Evolutionary conservation across 768 basidiomycete genomes (phyloP).

Genomic region (Ramaria rubella): DNA sequence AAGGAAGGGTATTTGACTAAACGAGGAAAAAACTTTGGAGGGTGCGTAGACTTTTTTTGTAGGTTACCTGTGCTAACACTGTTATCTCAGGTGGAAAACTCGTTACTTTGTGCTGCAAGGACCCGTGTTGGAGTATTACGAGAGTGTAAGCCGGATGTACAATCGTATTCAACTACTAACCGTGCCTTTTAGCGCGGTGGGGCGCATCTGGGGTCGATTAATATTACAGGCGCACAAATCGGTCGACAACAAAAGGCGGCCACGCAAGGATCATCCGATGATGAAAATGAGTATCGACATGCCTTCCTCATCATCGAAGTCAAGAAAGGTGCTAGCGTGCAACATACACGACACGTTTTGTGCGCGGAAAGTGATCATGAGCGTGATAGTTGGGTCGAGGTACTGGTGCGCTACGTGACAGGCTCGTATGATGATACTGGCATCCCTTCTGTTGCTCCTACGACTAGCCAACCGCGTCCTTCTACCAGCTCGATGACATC

Average conservation of each 20-base stretch:
- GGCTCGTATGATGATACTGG: conserved; percentile 62
- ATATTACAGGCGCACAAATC: conserved; percentile 89
- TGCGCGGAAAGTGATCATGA: conserved; percentile 95
- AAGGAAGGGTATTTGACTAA: conserved; percentile 97
- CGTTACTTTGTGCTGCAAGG: conserved; percentile 93
- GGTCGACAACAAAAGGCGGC: conserved; percentile 81
- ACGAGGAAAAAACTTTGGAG: conserved; percentile 95
- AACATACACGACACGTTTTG: conserved; percentile 79
- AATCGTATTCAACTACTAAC: conserved; percentile 8
- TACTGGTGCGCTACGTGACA: conserved; percentile 82
- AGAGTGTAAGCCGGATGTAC: conserved; percentile 63
- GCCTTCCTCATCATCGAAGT: conserved; percentile 96
- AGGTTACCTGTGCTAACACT: background rate
- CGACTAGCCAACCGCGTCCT: conserved; percentile 40
- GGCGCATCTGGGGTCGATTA: conserved; percentile 82
- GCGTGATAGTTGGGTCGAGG: conserved; percentile 91
- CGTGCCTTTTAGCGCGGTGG: conserved; percentile 67
- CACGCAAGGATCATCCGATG: conserved; percentile 48
- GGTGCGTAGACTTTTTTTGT: conserved; percentile 27
- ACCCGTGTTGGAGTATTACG: conserved; percentile 88
- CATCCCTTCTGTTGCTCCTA: conserved; percentile 19
- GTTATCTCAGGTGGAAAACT: conserved; percentile 65
- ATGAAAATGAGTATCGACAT: conserved; percentile 92
- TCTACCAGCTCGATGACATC: conserved; percentile 48
- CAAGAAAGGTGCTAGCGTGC: conserved; percentile 62